Conservation (phyloP, 2,329 filamentous ascomycete species). For the Talaromyces sp. region DNA sequence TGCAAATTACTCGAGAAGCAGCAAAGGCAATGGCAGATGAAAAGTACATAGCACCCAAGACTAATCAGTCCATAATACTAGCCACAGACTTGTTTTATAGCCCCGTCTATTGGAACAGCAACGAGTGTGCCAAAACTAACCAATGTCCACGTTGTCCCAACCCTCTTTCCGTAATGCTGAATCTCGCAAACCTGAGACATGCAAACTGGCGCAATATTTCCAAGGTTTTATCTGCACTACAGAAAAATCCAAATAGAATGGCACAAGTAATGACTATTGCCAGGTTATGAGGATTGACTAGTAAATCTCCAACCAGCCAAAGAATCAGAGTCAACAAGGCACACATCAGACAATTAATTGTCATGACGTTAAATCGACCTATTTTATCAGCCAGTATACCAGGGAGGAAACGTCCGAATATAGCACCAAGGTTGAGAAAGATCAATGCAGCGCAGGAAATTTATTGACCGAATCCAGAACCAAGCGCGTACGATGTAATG, state of each 20-base stretch:
- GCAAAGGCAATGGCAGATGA: neutral
- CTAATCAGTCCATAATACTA: neutral
- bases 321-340: neutral
- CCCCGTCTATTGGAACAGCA: neutral
- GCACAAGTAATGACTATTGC: neutral
- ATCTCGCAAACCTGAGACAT: neutral
- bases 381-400: slow-evolving; percentile 30
- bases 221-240: neutral
- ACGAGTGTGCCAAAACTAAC: neutral
- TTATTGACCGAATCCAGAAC: slow-evolving; percentile 12
- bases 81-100: neutral
- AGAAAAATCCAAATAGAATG: neutral
- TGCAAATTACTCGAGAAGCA: neutral
- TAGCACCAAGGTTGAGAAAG: slow-evolving; percentile 29
- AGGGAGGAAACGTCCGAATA: slow-evolving; percentile 25
- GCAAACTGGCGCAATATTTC: neutral
- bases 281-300: neutral
- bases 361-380: slow-evolving; percentile 24
- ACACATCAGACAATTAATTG: neutral
- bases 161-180: neutral
- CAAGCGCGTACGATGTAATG: slow-evolving; percentile 27
- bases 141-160: neutral
- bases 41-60: neutral
- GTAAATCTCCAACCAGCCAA: neutral
- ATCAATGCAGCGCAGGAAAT: slow-evolving; percentile 30